Base-by-base conservation (phyloP, 352 stramenopile genomes). In the Phytopythium helicoides region DNA sequence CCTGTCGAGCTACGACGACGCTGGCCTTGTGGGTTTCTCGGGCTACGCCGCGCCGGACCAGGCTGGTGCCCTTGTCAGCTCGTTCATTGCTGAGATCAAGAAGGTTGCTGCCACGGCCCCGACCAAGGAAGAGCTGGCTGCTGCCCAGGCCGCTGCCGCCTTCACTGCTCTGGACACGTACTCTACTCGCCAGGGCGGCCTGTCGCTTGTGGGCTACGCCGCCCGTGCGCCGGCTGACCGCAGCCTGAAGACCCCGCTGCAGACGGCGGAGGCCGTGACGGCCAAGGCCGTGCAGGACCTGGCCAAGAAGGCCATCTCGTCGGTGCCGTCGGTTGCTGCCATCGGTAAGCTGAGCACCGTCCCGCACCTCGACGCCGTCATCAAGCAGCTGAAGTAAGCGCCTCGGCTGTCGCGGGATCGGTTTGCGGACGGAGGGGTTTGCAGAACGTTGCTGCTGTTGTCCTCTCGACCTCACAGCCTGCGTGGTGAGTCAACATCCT, bases 311-410 rank as follows among this genome's bases (percentile, higher is more conserved):
- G 77, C 82, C 37, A 41, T 92, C 36, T 74, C 81, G 49, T 77
- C 76, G 44, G 75, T 71, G 64, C 85, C 85, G 47, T 88, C 83
- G 37, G 68, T 94, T 56, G 78, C 85, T 45, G 81, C 76, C 52
- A 76, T 93, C 36, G 85, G 85, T 42, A 83, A 87, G 68, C 61
- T 94, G 60, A 68, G 68, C 50, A 46, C 63, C 31, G 80, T 94
- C 49, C 85, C 81, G 15, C 85, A 79, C 59, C 64, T 93, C 40
- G 81, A 94, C 54, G 77, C 61, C 18, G 52, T 94, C 53, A 56
- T 81, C 41, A 71, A 66, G 66, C 89, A 93, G 72, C 78, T 94
- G 56, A 69, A 88, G 66, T 94, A 92, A 72, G 76, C 54, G 47
- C 45, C 42, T 33, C 28, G 28, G 28, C 28, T 33, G 28, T 33